Percentiles rank a stretch among this genome's conserved stretches.
phyloP scores from a whole-genome alignment of 306 rosid genomes.

The Casuarina cunninghamiana region DNA sequence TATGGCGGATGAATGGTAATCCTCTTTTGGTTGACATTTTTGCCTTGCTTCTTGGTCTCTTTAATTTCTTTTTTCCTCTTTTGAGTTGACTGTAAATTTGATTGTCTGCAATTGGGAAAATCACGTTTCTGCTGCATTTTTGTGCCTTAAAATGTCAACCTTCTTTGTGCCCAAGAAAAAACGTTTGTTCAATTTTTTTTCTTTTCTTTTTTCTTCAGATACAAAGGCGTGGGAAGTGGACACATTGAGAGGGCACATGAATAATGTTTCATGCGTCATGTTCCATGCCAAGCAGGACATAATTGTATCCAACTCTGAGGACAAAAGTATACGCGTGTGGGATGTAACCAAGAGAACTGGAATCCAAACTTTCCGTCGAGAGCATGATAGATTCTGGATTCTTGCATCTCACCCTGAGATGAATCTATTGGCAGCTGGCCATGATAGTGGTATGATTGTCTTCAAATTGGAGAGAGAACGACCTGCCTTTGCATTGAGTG shows the following conservation, averaged over 20 bases:
- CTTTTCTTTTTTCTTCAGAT: slow-evolving; percentile 48
- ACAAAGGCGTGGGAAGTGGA: slow-evolving; percentile 99
- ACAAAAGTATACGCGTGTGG: slow-evolving; percentile 96
- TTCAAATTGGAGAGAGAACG: slow-evolving; percentile 95
- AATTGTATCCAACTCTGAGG: slow-evolving; percentile 94
- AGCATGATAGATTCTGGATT: slow-evolving; percentile 98
- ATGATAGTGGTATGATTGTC: slow-evolving; percentile 96
- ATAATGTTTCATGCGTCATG: slow-evolving; percentile 95
- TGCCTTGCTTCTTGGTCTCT: background rate
- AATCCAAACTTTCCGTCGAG: slow-evolving; percentile 91
- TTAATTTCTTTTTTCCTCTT: background rate
- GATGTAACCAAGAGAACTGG: slow-evolving; percentile 94
- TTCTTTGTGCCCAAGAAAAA: background rate
- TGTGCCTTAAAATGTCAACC: background rate
- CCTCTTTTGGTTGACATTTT: background rate
- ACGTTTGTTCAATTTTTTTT: background rate
- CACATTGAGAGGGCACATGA: slow-evolving; percentile 95
- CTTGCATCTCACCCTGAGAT: slow-evolving; percentile 95
- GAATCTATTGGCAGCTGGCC: slow-evolving; percentile 97
- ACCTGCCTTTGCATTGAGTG: slow-evolving; percentile 84
- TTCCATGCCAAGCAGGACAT: slow-evolving; percentile 96
- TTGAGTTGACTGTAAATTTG: background rate
- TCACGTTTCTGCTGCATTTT: background rate
- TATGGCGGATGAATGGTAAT: slow-evolving; percentile 97
- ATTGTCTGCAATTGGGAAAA: background rate